Base-by-base conservation (phyloP, 805 yeast genomes). In the Cyberlindnera americana region DNA sequence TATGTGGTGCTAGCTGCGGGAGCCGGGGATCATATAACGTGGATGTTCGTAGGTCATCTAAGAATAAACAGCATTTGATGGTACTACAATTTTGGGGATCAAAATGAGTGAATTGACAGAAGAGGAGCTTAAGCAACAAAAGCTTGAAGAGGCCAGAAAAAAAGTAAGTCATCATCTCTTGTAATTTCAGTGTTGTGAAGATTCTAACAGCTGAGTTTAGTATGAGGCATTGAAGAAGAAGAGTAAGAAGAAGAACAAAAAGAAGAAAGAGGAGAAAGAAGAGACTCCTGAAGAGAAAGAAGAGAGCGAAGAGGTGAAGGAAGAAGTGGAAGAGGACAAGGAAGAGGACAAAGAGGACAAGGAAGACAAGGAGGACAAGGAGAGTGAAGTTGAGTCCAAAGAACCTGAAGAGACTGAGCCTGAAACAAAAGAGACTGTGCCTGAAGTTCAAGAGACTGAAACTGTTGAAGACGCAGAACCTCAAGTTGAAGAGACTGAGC, bases 61-160 rank as follows among this genome's bases (percentile, higher is more conserved):
- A n/a, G 23, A 21, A 21, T 6, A 21, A 21, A 21, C 6, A 10
- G 23, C 10, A 10, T 21, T 21, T 21, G 23, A 21, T 21, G n/a
- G n/a, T n/a, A n/a, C n/a, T n/a, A n/a, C n/a, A n/a, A n/a, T n/a
- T n/a, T n/a, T n/a, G n/a, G n/a, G n/a, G n/a, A n/a, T n/a, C 10
- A 10, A 32, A 13, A 47, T 47, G 50, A 41, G 43, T 25, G 46
- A 41, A 25, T 47, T 57, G 26, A 59, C 58, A 12, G 65, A 57
- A 19, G 68, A 64, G 15, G 60, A 55, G 32, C 52, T 56, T 17
- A 72, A 78, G 46, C 78, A 75, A 35, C 84, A 78, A 54, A 76
- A 79, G 57, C 66, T 85, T 35, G 88, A 81, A 48, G 83, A 82
- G 2, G 93, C 91, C 5, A 73, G 83, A 53, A 82, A 80, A 64